phyloP scores from a whole-genome alignment of 805 yeast genomes.

The Candida berthetii region DNA sequence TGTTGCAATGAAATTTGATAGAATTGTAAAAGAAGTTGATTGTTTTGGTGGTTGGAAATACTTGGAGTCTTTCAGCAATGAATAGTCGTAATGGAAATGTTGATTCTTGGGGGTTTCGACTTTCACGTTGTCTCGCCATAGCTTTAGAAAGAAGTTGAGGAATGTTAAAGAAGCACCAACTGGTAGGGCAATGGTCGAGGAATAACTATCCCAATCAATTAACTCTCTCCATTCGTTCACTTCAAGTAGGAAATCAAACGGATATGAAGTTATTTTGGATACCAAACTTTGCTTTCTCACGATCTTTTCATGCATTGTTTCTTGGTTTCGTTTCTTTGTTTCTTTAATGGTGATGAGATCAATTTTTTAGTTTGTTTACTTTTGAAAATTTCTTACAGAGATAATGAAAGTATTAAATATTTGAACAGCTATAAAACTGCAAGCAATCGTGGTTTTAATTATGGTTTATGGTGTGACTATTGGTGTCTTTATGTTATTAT shows the following conservation, averaged over 20 bases:
- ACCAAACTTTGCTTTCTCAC: conserved; percentile 14
- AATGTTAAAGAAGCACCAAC: conserved; percentile 15
- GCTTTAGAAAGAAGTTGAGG: conserved; percentile 15
- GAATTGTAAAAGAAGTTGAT: not conserved
- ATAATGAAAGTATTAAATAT: too few species aligned
- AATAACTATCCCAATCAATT: conserved; percentile 21
- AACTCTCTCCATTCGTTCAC: conserved; percentile 20
- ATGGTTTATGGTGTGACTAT: too few species aligned
- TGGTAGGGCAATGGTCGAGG: conserved; percentile 18
- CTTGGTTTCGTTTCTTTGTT: not conserved
- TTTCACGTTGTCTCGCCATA: conserved; percentile 13
- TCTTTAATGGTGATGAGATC: not conserved
- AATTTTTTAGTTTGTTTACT: too few species aligned
- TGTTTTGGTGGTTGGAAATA: conserved; percentile 2
- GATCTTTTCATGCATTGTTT: conserved; percentile 3
- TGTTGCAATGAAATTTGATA: not conserved
- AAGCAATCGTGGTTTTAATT: too few species aligned
- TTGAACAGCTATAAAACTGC: too few species aligned
- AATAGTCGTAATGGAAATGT: conserved; percentile 8
- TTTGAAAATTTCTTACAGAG: too few species aligned
- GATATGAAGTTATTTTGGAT: conserved; percentile 15
- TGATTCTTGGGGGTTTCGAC: conserved; percentile 1
- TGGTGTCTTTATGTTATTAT: too few species aligned
- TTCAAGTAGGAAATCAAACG: conserved; percentile 16
- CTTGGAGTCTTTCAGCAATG: conserved; percentile 13